Evolutionary conservation across 2,329 filamentous ascomycete species (phyloP).

Genomic region (Pestalotiopsis sp.): DNA sequence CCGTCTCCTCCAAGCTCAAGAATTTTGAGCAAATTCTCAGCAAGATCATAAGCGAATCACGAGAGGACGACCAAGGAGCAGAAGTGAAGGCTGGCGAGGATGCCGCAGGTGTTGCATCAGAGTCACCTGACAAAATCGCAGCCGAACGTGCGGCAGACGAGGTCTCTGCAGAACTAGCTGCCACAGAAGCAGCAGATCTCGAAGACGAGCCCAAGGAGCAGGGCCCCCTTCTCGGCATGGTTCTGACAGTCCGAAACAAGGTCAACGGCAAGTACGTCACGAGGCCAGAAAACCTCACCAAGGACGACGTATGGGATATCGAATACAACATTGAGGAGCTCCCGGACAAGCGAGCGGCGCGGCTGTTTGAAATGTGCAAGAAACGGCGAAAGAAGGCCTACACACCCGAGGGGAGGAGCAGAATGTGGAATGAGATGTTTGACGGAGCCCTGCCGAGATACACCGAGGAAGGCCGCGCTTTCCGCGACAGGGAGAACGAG

Average conservation of each 20-base stretch:
- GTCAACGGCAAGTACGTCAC: constrained; percentile 67
- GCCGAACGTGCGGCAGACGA: neutral
- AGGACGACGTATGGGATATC: constrained; percentile 65
- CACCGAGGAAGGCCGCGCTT: constrained; percentile 58
- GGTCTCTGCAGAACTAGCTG: constrained; percentile 4
- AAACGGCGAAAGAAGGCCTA: constrained; percentile 54
- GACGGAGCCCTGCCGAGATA: constrained; percentile 39
- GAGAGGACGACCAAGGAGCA: constrained; percentile 12
- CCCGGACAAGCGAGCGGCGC: constrained; percentile 41
- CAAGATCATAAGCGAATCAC: constrained; percentile 43
- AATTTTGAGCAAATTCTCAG: constrained; percentile 55
- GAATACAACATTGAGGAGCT: constrained; percentile 77
- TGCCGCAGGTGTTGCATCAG: neutral
- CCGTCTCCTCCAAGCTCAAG: constrained; percentile 43
- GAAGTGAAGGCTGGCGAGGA: no score
- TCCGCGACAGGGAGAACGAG: constrained; percentile 57
- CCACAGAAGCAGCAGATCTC: constrained; percentile 14
- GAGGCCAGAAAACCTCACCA: constrained; percentile 56
- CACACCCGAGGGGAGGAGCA: constrained; percentile 42
- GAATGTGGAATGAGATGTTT: constrained; percentile 51
- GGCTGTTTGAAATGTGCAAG: constrained; percentile 60
- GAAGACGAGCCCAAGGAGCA: constrained; percentile 25
- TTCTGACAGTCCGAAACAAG: constrained; percentile 71
- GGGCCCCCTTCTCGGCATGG: constrained; percentile 64
- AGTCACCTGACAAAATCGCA: neutral